A percentile compares a stretch with the other conserved stretches of the same genome.
Evolutionary conservation across 2,329 filamentous ascomycete species (phyloP).

Genomic region (Polychaeton citri): DNA sequence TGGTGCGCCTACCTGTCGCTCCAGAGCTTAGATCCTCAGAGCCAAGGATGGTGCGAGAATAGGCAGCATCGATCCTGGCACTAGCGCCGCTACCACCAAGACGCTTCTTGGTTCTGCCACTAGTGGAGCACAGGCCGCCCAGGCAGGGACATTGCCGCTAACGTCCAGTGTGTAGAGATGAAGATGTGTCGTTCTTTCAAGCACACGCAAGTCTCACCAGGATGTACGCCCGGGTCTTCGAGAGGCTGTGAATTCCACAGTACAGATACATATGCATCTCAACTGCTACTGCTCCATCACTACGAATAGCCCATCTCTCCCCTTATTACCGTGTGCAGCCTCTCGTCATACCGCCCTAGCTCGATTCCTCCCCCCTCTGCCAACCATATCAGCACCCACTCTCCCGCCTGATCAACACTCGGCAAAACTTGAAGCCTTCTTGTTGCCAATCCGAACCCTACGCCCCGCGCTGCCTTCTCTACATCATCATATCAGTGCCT

Average conservation of each 20-base stretch:
- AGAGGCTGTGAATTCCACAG: neutral
- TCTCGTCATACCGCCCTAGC: neutral
- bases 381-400: neutral
- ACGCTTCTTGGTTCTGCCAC: conserved; percentile 9
- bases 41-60: neutral
- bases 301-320: too few species aligned
- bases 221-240: neutral
- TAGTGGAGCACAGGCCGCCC: conserved; percentile 9
- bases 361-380: neutral
- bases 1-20: too few species aligned
- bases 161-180: conserved; percentile 6
- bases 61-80: neutral
- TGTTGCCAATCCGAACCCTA: too few species aligned
- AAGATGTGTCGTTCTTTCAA: conserved; percentile 11
- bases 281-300: too few species aligned
- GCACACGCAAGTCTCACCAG: conserved; percentile 2
- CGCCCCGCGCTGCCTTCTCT: too few species aligned
- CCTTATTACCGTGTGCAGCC: neutral
- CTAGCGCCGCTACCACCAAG: conserved; percentile 8
- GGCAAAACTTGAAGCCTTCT: too few species aligned
- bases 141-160: conserved; percentile 11
- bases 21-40: too few species aligned
- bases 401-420: neutral
- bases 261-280: neutral
- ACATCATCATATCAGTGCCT: neutral